These are phyloP conservation scores for Solanum microdontum DNA, from an alignment of 257 asterid genomes.

Conservation along the genomic window DNA sequence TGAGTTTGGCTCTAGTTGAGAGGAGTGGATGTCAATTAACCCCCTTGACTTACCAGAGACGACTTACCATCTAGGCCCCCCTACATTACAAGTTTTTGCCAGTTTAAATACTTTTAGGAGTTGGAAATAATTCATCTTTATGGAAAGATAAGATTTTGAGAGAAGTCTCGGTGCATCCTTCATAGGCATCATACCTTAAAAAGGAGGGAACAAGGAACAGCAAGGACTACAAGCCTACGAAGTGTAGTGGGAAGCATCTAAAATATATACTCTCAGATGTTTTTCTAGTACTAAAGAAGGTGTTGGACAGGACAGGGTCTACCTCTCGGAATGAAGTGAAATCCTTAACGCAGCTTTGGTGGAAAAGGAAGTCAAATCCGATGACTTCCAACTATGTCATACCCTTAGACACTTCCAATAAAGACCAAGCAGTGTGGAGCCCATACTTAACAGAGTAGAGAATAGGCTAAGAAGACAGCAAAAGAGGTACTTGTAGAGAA, in stretches of 20 bases:
- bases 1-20: not conserved
- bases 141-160: not conserved
- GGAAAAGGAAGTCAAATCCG: not conserved
- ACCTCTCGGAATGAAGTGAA: not conserved
- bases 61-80: not conserved
- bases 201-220: not conserved
- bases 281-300: not conserved
- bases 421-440: not conserved
- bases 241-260: not conserved
- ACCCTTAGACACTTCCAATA: not conserved
- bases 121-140: not conserved
- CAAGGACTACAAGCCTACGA: not conserved
- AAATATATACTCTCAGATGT: not conserved
- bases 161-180: not conserved
- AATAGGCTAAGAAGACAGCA: not conserved
- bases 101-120: not conserved
- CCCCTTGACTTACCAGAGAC: not conserved
- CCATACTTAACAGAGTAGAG: not conserved
- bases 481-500: not conserved
- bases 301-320: not conserved
- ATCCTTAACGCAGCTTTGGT: not conserved
- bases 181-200: not conserved
- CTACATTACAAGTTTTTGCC: not conserved
- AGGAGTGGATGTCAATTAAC: not conserved
- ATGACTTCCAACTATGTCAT: not conserved